Evolutionary conservation across 225 moss, liverwort and hornwort species (phyloP), one percentile per base, ranked within the genome.

Genomic region (Pleurozium schreberi): DNA sequence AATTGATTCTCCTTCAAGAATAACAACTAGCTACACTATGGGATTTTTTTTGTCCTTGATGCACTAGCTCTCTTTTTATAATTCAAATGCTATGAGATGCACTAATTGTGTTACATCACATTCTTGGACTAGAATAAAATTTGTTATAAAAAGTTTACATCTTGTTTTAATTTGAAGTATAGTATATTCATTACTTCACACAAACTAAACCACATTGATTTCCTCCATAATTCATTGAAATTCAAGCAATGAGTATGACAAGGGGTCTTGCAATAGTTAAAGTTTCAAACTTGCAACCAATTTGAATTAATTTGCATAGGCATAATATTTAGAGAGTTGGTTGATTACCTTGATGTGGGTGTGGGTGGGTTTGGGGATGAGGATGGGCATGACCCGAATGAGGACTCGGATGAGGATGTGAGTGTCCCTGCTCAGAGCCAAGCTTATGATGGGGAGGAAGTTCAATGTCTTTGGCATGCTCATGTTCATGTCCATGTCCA

Each of bases 291-390:
- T 25, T 0, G 2, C 2, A 3, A 11, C 16, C 7, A 0, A 25
- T 6, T 38, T 36, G 7, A 52, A 83, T 65, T 8, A 65, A 36
- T 4, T 50, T 27, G 8, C 27, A 5, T 65, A n/a, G 18, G 20
- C 45, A 58, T 10, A 34, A n/a, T 28, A 40, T 14, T 71, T 34
- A 23, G 26, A 80, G 45, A 61, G 66, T 42, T 70, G 60, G 70
- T 26, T 45, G 33, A 25, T 45, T 91, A 93, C 93, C 93, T 59
- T 80, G 89, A 38, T 88, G 91, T n/a, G 78, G 18, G 14, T 69
- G 88, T 5, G 81, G 70, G 8, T 88, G 86, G 38, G 81, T 18
- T 10, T 49, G 73, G 2, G 73, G 89, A 12, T 33, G 52, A 0
- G 81, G 84, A 28, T 91, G 89, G 40, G 77, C 15, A 63, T 89